These are phyloP conservation scores for Prunus campanulata DNA, from an alignment of 306 rosid genomes.

Conservation along the genomic window DNA sequence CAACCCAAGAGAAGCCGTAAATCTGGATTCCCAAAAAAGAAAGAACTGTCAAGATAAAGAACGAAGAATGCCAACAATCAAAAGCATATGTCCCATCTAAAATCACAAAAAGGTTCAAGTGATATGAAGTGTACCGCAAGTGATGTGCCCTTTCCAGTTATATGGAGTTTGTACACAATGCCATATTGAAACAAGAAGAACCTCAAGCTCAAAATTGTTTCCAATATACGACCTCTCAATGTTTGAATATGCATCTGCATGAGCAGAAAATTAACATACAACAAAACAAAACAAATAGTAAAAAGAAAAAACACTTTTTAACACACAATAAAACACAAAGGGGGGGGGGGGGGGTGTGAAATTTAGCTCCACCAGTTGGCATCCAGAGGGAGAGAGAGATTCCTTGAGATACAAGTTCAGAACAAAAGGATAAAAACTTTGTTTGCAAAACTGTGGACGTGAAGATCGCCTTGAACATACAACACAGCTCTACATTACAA, in stretches of 20 bases:
- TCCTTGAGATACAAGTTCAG: background rate
- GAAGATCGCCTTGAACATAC: background rate
- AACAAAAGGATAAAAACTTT: background rate
- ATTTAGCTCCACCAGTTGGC: background rate
- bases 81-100: background rate
- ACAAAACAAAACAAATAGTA: background rate
- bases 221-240: conserved; percentile 83
- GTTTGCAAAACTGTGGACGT: background rate
- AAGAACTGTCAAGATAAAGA: conserved; percentile 22
- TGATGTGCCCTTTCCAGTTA: conserved; percentile 69
- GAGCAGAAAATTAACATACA: conserved; percentile 19
- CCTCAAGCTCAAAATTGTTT: conserved; percentile 83
- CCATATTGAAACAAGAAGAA: conserved; percentile 83
- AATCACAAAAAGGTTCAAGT: background rate
- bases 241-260: conserved; percentile 82
- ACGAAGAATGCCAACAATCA: background rate
- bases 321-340: background rate
- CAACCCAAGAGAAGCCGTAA: conserved; percentile 93
- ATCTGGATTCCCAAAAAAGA: conserved; percentile 40
- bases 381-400: too few species aligned
- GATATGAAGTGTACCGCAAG: conserved; percentile 60
- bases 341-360: background rate
- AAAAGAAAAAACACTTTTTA: background rate
- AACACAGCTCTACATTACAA: background rate
- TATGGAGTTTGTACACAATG: conserved; percentile 81